Percentiles rank a stretch among this genome's conserved stretches.
These are phyloP conservation scores for Fusarium humuli DNA, from an alignment of 2,329 filamentous ascomycete species.

Conservation along the genomic window DNA sequence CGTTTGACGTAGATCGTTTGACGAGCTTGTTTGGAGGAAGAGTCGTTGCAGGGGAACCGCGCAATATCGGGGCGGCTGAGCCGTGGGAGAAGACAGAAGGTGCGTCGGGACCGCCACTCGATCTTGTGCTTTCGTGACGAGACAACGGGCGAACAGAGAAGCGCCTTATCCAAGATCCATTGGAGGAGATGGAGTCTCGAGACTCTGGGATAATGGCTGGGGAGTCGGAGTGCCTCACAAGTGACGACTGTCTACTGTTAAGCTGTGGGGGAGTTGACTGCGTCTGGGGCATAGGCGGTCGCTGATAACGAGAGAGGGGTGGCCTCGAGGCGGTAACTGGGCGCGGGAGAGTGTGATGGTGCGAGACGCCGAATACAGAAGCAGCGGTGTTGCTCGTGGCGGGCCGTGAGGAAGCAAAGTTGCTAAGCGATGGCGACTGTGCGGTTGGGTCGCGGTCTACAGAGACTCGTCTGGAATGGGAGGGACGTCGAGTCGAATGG, in stretches of 20 bases:
- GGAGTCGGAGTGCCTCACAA: constrained; percentile 55
- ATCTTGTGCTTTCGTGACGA: constrained; percentile 72
- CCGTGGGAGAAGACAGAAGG: constrained; percentile 75
- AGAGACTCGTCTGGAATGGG: constrained; percentile 48
- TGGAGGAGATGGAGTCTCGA: constrained; percentile 70
- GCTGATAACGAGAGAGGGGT: constrained; percentile 54
- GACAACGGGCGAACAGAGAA: constrained; percentile 74
- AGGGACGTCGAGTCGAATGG: constrained; percentile 45
- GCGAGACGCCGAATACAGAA: constrained; percentile 48
- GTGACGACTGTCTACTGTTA: constrained; percentile 57
- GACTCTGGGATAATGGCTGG: constrained; percentile 56
- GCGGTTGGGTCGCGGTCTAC: constrained; percentile 52
- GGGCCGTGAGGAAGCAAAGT: constrained; percentile 54
- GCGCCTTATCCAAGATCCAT: constrained; percentile 78
- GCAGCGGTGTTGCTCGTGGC: constrained; percentile 56
- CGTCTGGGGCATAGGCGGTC: constrained; percentile 55
- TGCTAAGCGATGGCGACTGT: constrained; percentile 41
- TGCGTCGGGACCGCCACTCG: constrained; percentile 73
- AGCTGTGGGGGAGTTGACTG: constrained; percentile 56
- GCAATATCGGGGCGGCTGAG: constrained; percentile 72
- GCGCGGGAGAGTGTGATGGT: constrained; percentile 47
- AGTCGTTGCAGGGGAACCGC: constrained; percentile 54
- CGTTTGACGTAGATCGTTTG: constrained; percentile 74
- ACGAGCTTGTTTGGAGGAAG: constrained; percentile 80
- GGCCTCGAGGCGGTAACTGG: constrained; percentile 51